Evolutionary conservation across 148 eudicot species (phyloP).

Genomic region (Amaranthus cruentus): DNA sequence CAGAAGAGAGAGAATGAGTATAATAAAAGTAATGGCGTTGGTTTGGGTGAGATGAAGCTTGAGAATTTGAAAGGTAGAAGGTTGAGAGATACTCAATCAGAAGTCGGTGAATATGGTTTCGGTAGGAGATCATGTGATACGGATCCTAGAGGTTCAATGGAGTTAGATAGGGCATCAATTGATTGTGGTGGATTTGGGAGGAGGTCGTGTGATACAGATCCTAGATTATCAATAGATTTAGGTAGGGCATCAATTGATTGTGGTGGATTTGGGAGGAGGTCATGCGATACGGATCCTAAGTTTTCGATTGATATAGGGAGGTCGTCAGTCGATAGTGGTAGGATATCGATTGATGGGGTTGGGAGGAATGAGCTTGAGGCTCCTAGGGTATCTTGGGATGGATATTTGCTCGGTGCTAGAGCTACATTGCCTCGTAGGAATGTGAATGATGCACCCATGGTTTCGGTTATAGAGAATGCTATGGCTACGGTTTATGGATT

Average conservation of each 20-base stretch:
- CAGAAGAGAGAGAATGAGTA: slow-evolving; percentile 30
- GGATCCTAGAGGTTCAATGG: slow-evolving; percentile 22
- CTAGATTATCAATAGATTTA: too few relatives aligned
- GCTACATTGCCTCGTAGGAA: slow-evolving; percentile 39
- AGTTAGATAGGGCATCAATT: slow-evolving; percentile 21
- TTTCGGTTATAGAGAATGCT: slow-evolving; percentile 71
- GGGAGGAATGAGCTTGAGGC: slow-evolving; percentile 48
- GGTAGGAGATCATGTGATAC: slow-evolving; percentile 35
- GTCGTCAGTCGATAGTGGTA: slow-evolving; percentile 47
- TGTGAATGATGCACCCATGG: slow-evolving; percentile 40
- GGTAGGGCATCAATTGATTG: slow-evolving; percentile 22
- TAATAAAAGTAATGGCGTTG: neutral
- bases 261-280: slow-evolving; percentile 43
- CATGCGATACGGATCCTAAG: slow-evolving; percentile 62
- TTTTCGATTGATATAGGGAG: slow-evolving; percentile 43
- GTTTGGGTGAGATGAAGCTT: slow-evolving; percentile 32
- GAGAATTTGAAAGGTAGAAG: slow-evolving; percentile 29
- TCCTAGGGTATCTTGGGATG: slow-evolving; percentile 94
- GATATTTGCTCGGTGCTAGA: slow-evolving; percentile 51
- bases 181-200: too few relatives aligned
- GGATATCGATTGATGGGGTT: slow-evolving; percentile 34
- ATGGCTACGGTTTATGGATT: slow-evolving; percentile 48
- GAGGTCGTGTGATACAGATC: too few relatives aligned
- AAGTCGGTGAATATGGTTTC: slow-evolving; percentile 38
- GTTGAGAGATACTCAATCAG: slow-evolving; percentile 45